Evolutionary conservation across 2,329 filamentous ascomycete genomes (phyloP).

Genomic region (Aquanectria penicillioides): DNA sequence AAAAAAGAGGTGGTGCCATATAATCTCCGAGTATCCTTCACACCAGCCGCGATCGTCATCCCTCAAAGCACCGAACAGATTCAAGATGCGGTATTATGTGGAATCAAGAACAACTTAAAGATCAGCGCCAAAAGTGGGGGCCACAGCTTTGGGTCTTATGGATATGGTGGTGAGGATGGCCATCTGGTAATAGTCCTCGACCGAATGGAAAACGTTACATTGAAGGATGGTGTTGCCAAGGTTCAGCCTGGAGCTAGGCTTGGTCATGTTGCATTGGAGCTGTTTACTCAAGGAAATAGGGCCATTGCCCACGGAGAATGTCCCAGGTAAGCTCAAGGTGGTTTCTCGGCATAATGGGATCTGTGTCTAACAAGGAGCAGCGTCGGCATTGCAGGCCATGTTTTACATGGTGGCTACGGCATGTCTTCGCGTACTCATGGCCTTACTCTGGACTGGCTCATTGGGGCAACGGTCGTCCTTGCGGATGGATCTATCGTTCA

Average conservation of each 20-base stretch:
- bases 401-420: constrained; percentile 43
- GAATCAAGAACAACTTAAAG: constrained; percentile 51
- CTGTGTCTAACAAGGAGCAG: constrained; percentile 21
- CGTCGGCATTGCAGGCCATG: constrained; percentile 42
- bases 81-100: constrained; percentile 57
- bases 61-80: constrained; percentile 51
- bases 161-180: constrained; percentile 53
- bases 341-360: accelerated
- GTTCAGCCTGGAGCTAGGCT: constrained; percentile 58
- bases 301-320: constrained; percentile 62
- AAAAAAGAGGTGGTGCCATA: constrained; percentile 43
- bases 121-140: constrained; percentile 63
- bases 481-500: constrained; percentile 36
- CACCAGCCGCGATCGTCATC: constrained; percentile 43
- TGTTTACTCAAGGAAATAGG: constrained; percentile 49
- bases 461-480: constrained; percentile 41
- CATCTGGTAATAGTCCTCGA: constrained; percentile 53
- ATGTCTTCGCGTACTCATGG: constrained; percentile 40
- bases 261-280: constrained; percentile 55
- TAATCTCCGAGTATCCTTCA: constrained; percentile 45
- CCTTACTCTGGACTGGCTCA: constrained; percentile 41
- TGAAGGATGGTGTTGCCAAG: constrained; percentile 26
- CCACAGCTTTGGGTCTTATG: constrained; percentile 63
- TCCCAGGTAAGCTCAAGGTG: constrained; percentile 56
- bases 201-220: constrained; percentile 47